phyloP scores from a whole-genome alignment of 1,284 basidiomycete genomes.

The Rhodotorula sp. region DNA sequence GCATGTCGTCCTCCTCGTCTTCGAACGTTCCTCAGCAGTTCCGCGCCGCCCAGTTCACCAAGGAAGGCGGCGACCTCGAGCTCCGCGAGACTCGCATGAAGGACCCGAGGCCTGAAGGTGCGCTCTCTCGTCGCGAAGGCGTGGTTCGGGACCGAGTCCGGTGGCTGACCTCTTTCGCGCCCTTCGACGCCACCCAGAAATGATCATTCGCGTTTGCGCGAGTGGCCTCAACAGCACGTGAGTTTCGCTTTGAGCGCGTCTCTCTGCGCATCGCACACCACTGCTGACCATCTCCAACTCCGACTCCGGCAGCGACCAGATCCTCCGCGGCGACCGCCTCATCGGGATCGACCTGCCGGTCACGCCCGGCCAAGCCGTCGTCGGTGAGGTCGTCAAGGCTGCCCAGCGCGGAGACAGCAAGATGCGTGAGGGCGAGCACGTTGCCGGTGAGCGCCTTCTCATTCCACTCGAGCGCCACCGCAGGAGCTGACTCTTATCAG shows the following conservation, averaged over 20 bases:
- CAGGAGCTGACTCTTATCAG: not conserved
- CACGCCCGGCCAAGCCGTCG: conserved; percentile 16
- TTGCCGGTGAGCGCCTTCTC: conserved; percentile 36
- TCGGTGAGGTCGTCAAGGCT: conserved; percentile 17
- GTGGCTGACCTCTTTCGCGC: not conserved
- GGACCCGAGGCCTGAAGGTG: conserved; percentile 4
- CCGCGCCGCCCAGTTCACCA: conserved; percentile 4
- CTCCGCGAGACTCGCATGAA: conserved; percentile 1
- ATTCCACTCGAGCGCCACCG: not conserved
- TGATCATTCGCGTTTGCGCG: conserved; percentile 17
- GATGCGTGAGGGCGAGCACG: conserved; percentile 63
- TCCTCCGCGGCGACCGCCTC: conserved; percentile 17
- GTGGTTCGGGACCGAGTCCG: too few relatives aligned
- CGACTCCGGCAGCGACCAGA: conserved; percentile 16
- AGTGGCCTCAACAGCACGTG: conserved; percentile 16
- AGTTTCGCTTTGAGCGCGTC: not conserved
- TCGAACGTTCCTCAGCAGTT: not conserved
- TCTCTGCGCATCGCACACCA: not conserved
- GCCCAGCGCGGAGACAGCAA: conserved; percentile 61
- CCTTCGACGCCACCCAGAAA: conserved; percentile 2
- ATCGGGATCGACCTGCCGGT: not conserved
- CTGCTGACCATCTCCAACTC: not conserved
- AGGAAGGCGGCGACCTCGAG: conserved; percentile 13
- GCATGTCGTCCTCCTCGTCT: not conserved
- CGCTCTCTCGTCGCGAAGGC: not conserved